phyloP scores from a whole-genome alignment of 192 early-diverging fungal species.

The Coemansia sp. region DNA sequence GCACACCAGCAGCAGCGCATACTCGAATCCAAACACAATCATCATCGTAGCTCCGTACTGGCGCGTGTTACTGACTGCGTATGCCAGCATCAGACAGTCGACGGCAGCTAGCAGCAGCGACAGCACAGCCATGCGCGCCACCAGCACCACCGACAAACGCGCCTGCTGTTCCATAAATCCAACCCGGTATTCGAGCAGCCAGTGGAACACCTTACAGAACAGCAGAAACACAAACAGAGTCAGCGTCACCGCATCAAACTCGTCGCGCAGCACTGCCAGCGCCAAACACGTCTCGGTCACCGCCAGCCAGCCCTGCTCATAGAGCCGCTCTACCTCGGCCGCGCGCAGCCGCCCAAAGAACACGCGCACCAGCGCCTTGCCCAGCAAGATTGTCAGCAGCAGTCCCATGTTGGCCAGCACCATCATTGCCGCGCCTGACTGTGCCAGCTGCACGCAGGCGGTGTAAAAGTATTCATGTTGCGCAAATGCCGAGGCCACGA shows the following conservation, averaged over 20 bases:
- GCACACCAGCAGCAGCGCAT: conserved; percentile 78
- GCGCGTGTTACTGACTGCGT: conserved; percentile 61
- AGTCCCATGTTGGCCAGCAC: conserved; percentile 77
- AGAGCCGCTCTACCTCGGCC: conserved; percentile 96
- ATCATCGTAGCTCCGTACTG: conserved; percentile 83
- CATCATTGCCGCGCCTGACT: conserved; percentile 84
- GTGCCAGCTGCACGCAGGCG: conserved; percentile 83
- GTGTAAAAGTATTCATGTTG: conserved; percentile 83
- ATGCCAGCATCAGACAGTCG: conserved; percentile 73
- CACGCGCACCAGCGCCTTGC: conserved; percentile 68
- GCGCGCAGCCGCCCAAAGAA: conserved; percentile 92
- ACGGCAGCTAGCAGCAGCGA: conserved; percentile 57
- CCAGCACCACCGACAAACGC: conserved; percentile 20
- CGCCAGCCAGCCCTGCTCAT: conserved; percentile 96
- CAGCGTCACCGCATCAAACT: conserved; percentile 85
- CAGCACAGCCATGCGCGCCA: conserved; percentile 25
- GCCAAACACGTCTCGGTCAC: conserved; percentile 95
- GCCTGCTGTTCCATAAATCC: conserved; percentile 64
- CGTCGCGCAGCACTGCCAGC: conserved; percentile 93
- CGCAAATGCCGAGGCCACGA: conserved; percentile 61
- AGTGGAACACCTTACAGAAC: conserved; percentile 94
- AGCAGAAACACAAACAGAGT: conserved; percentile 82
- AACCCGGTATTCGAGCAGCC: conserved; percentile 89
- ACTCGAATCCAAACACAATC: conserved; percentile 99
- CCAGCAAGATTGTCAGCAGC: conserved; percentile 73